Percentiles rank a stretch among this genome's conserved stretches.
Evolutionary conservation across 257 asterid genomes (phyloP).

Genomic region (Perilla frutescens): DNA sequence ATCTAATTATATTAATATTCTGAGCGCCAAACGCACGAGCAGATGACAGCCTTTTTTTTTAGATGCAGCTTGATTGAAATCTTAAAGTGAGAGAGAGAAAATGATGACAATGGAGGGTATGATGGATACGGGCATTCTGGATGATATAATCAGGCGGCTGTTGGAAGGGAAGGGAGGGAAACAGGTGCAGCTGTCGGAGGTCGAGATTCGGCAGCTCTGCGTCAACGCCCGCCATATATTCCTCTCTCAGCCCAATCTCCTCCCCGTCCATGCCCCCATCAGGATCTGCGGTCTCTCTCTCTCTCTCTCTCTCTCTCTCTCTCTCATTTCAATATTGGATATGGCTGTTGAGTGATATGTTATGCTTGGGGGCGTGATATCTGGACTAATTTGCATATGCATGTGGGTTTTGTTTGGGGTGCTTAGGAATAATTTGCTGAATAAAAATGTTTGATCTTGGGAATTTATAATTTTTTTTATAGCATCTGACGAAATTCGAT

Average conservation of each 20-base stretch:
- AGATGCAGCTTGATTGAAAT: conserved; percentile 22
- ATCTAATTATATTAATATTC: conserved; percentile 20
- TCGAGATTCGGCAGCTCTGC: conserved; percentile 96
- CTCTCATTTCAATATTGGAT: not conserved
- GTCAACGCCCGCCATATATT: conserved; percentile 81
- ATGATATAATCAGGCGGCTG: conserved; percentile 75
- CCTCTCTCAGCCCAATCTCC: conserved; percentile 79
- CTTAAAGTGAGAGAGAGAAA: conserved; percentile 22
- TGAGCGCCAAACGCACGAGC: conserved; percentile 24
- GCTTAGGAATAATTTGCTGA: not conserved
- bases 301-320: conserved; percentile 1
- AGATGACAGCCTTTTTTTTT: conserved; percentile 21
- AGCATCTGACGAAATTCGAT: not conserved
- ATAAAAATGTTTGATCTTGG: not conserved
- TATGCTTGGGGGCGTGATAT: conserved; percentile 18
- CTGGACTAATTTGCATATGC: not conserved
- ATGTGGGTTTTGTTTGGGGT: not conserved
- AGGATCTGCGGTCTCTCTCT: conserved; percentile 72
- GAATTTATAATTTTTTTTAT: too few relatives aligned
- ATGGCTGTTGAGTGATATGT: not conserved
- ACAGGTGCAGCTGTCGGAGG: conserved; percentile 93
- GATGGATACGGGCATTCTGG: conserved; percentile 82
- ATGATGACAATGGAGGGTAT: conserved; percentile 87
- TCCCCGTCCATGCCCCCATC: conserved; percentile 71
- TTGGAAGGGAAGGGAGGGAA: conserved; percentile 90